Base-by-base conservation (phyloP, 495 filamentous ascomycete genomes). In the Pyrenopolyporus hunteri region DNA sequence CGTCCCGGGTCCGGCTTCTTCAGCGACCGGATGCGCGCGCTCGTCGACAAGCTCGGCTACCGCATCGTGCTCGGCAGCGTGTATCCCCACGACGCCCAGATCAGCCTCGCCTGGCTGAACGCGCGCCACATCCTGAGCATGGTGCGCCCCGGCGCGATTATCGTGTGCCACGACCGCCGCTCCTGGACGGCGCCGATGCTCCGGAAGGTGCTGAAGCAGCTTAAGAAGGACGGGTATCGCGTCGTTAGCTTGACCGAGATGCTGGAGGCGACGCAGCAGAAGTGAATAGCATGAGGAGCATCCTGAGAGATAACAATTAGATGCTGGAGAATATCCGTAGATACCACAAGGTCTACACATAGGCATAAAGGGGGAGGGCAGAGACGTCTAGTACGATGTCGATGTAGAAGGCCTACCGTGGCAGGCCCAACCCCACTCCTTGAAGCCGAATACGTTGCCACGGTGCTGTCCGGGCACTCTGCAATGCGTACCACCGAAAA, bases 51-150 rank as follows among this genome's bases (percentile, higher is more conserved):
- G 40, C 48, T 91, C 37, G 85, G 85, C 0, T 91, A 89, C 69
- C 67, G 78, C 35, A 64, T 93, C 2, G 88, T 93, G 11, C 74
- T 96, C 26, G 91, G 91, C 10, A 87, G 85, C 69, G 87, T 94
- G 25, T 95, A 93, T 71, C 91, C 91, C 10, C 90, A 95, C 74
- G 91, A 96, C 73, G 83, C 91, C 40, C 89, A 93, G 76, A 84
- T 96, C 28, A 73, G 73, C 16, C 87, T 78, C 65, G 74, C 80
- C 68, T 78, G 78, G 60, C 48, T 93, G 49, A 96, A 96, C 77
- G 86, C 88, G n/a, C 78, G 76, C 47, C 90, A 94, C 78, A 80
- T 96, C 2, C 67, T 93, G 64, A 89, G 88, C 69, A 91, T 91
- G 87, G 71, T 90, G 22, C 71, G 78, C 37, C 86, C 89, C 0